These are phyloP conservation scores for Sugiyamaella xylanicola DNA, from an alignment of 1,139 yeast species.

Conservation along the genomic window DNA sequence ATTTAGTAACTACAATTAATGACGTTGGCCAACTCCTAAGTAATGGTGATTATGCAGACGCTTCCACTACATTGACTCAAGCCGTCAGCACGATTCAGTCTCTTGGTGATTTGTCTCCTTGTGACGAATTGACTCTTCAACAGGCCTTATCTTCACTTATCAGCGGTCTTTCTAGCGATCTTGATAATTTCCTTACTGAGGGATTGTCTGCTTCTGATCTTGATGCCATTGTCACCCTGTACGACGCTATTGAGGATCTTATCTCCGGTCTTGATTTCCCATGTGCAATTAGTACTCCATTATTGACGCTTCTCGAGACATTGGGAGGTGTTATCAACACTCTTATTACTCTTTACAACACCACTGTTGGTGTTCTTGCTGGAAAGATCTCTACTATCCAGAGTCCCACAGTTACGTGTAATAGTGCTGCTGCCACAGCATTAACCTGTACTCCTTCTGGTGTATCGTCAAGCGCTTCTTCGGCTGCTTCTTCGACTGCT, in stretches of 20 bases:
- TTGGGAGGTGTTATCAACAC: constrained; percentile 1
- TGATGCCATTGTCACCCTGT: constrained; percentile 4
- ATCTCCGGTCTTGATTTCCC: constrained; percentile 7
- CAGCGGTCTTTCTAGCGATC: constrained; percentile 1
- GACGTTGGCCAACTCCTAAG: background rate
- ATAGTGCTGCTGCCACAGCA: background rate
- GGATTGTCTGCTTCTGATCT: constrained; percentile 4
- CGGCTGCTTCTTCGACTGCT: constrained; percentile 5
- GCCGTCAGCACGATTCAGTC: background rate
- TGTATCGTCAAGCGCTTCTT: background rate
- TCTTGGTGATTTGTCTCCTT: background rate
- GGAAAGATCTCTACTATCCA: constrained; percentile 2
- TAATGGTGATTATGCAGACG: background rate
- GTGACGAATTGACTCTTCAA: background rate
- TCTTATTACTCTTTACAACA: background rate
- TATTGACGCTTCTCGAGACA: background rate
- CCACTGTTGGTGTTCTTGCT: constrained; percentile 1
- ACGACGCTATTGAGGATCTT: constrained; percentile 5
- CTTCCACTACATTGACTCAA: background rate
- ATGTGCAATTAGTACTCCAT: background rate
- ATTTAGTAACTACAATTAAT: background rate
- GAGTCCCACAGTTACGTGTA: background rate
- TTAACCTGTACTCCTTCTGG: constrained; percentile 3
- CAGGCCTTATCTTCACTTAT: background rate
- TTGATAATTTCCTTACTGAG: background rate